Conservation (phyloP, 2,329 filamentous ascomycete species). For the Stagonosporopsis cucurbitacearum region DNA sequence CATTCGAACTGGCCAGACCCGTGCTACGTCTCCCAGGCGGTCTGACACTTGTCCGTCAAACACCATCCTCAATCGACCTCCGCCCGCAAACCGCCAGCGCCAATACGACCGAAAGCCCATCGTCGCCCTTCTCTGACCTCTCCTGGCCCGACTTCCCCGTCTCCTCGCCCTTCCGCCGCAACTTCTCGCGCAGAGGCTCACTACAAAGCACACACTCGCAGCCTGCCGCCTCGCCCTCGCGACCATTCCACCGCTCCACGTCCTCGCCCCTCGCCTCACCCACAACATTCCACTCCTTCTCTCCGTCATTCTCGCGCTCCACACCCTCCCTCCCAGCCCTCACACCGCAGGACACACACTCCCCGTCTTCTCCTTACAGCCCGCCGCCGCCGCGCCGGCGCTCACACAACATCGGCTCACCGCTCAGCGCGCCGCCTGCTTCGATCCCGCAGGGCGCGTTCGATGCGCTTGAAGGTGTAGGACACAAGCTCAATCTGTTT, state of each 20-base stretch:
- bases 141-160: constrained; percentile 8
- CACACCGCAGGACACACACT: not conserved
- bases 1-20: constrained; percentile 20
- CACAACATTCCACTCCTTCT: not conserved
- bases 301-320: constrained; percentile 2
- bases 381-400: not conserved
- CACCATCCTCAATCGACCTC: not conserved
- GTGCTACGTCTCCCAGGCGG: constrained; percentile 35
- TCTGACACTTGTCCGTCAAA: constrained; percentile 29
- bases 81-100: constrained; percentile 3
- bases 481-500: constrained; percentile 9
- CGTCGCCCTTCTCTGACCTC: not conserved
- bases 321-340: not conserved
- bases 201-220: not conserved
- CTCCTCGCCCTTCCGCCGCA: not conserved
- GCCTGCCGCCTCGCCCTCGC: not conserved
- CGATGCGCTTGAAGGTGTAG: not conserved
- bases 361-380: not conserved
- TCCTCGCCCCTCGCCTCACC: not conserved
- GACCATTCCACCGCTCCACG: not conserved
- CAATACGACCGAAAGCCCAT: not conserved
- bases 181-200: constrained; percentile 3
- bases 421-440: not conserved
- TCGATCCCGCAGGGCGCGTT: not conserved
- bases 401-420: constrained; percentile 12